Base-by-base conservation (phyloP, 129 eudicot species). In the Mikania micrantha region DNA sequence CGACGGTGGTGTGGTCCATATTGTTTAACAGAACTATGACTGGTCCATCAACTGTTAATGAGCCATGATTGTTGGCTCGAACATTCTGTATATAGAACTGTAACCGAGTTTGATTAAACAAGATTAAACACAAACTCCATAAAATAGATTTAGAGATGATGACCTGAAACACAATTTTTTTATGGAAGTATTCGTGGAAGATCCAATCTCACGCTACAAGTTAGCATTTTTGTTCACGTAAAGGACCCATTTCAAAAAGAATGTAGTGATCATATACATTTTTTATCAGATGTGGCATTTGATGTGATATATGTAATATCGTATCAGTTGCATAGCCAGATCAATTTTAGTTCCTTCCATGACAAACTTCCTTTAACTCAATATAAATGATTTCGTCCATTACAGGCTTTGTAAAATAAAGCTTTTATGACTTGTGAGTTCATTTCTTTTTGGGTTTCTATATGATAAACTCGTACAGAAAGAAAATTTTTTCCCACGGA, bases 21-120 rank as follows among this genome's bases (percentile, higher is more conserved):
- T 93, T 57, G 92, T 39, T 74, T 86, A 93, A 84, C 88, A 86
- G 60, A 73, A 81, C 44, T 93, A 78, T 50, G 95, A 93, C 35
- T 93, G 95, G 92, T 93, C 98, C 60, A 53, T 83, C 36, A 85
- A 88, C 60, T 80, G 76, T 62, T 83, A 66, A 82, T 7, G 36
- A 27, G 63, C 29, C 52, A 4, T 29, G 47, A 74, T 44, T 7
- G 8, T 9, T 59, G 36, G 60, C 34, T 59, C 56, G 15, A 36
- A 32, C 62, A 60, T 59, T 59, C 15, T 68, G 80, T 76, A 68
- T 11, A 76, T 68, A 76, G 57, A 50, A 68, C 57, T 57, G 25
- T 68, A 48, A 67, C 25, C 22, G 19, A 48, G 69, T 42, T 68
- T 47, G 32, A 57, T 74, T n/a, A 36, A 67, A 48, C 62, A 68